A percentile compares a stretch with the other conserved stretches of the same genome.
phyloP scores from a whole-genome alignment of 768 basidiomycete genomes.

The Russula compacta region DNA sequence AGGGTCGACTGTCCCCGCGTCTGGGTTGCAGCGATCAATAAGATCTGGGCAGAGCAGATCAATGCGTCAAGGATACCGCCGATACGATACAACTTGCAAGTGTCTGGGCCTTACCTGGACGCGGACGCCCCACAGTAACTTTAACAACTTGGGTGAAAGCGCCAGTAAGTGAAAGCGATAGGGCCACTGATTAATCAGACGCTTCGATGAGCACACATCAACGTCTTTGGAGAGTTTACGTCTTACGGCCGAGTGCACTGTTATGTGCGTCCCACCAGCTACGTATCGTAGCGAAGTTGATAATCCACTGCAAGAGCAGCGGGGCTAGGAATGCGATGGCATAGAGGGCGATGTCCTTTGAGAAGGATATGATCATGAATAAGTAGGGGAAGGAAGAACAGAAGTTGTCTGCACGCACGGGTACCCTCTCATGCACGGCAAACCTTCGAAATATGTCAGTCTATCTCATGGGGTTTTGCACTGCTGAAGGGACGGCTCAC shows the following conservation, averaged over 20 bases:
- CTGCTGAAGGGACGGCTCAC: slow-evolving; percentile 24
- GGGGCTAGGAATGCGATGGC: slow-evolving; percentile 53
- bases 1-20: slow-evolving; percentile 52
- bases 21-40: slow-evolving; percentile 64
- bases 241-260: slow-evolving; percentile 41
- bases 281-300: slow-evolving; percentile 66
- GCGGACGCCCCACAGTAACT: slow-evolving; percentile 79
- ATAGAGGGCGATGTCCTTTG: slow-evolving; percentile 22
- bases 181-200: slow-evolving; percentile 43
- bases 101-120: slow-evolving; percentile 48
- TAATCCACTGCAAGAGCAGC: slow-evolving; percentile 52
- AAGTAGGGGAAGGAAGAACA: not conserved
- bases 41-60: slow-evolving; percentile 36
- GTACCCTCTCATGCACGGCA: slow-evolving; percentile 69
- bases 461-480: not conserved
- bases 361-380: slow-evolving; percentile 5
- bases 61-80: not conserved
- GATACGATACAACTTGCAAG: not conserved
- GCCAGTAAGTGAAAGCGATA: slow-evolving; percentile 70
- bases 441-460: slow-evolving; percentile 33
- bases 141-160: slow-evolving; percentile 79
- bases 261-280: slow-evolving; percentile 88
- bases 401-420: slow-evolving; percentile 35
- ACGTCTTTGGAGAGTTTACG: not conserved
- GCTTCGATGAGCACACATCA: not conserved